Conservation (phyloP, 2,329 filamentous ascomycete genomes). For the Tolypocladium amazonense region DNA sequence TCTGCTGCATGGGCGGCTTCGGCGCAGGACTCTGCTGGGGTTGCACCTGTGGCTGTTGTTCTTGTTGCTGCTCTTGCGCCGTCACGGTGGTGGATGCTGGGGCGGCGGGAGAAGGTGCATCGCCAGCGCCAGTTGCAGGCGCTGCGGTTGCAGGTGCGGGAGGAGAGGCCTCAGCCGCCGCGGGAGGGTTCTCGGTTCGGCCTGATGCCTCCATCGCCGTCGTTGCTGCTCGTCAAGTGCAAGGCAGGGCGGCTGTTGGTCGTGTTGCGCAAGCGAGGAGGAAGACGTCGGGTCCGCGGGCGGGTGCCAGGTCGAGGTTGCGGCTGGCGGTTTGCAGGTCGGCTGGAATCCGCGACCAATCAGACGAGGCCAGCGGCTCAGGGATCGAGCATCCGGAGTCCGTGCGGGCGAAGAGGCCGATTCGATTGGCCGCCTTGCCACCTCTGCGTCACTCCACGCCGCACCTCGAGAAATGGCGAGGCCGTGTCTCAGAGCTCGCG, state of each 20-base stretch:
- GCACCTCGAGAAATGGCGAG: not conserved
- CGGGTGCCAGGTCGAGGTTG: not conserved
- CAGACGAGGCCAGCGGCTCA: not conserved
- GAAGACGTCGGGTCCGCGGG: not conserved
- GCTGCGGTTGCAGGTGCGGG: not conserved
- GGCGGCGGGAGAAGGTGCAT: not conserved
- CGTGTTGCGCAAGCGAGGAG: not conserved
- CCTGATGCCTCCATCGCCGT: not conserved
- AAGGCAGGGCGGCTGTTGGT: not conserved
- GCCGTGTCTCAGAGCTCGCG: not conserved
- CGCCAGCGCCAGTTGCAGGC: slow-evolving; percentile 1
- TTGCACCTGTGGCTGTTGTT: slow-evolving; percentile 7
- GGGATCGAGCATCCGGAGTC: not conserved
- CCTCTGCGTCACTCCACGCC: not conserved
- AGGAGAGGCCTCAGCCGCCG: not conserved
- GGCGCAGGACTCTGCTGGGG: slow-evolving; percentile 5
- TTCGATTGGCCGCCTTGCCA: not conserved
- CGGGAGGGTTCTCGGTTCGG: not conserved
- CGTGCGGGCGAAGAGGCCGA: not conserved
- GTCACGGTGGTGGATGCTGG: not conserved
- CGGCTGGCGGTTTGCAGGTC: not conserved
- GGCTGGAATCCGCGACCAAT: not conserved
- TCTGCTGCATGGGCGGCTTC: slow-evolving; percentile 13
- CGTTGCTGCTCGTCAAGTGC: not conserved
- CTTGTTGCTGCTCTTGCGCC: not conserved